Base-by-base conservation (phyloP, 257 asterid genomes). In the Nicotiana tabacum region DNA sequence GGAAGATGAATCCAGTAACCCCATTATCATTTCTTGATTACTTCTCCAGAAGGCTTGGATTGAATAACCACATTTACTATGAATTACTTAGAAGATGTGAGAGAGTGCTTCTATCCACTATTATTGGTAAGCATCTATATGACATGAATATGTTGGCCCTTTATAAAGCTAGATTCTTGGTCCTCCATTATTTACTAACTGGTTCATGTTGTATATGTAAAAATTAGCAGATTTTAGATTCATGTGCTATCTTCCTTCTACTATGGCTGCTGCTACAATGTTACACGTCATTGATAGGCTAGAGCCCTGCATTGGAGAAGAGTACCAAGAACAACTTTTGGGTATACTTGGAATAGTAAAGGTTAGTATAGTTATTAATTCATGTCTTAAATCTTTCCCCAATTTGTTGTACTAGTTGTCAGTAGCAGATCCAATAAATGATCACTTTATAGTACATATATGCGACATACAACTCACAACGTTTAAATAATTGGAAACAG, bases 251-350 rank as follows among this genome's bases (percentile, higher is more conserved):
- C 89, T 82, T 82, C 97, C 98, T 30, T 95, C 99, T 82, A 91
- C 93, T 66, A 65, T 92, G 91, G 97, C 99, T 66, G 90, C 96
- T 70, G 97, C 98, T 21, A 90, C 88, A 88, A 91, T 95, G 94
- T 86, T 90, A 89, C 89, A 89, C 82, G 95, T 90, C 33, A 80
- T 93, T 13, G 87, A 84, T 86, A 88, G 88, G 60, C 64, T 90
- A 2, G 89, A 88, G 84, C 94, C 97, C 83, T 83, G 87, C 51
- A 84, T 88, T 86, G 90, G 88, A 10, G 88, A 82, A 18, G 90
- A 91, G 27, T 82, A 85, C 85, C 94, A 88, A 83, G 88, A 90
- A 76, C 91, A 88, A 61, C 88, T 95, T 61, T 10, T 87, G 43
- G 82, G 83, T 79, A 92, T 95, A 80, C 95, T 95, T n/a, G 97